Evolutionary conservation across 371 early-diverging fungal species (phyloP).

Genomic region (Mucor lusitanicus): DNA sequence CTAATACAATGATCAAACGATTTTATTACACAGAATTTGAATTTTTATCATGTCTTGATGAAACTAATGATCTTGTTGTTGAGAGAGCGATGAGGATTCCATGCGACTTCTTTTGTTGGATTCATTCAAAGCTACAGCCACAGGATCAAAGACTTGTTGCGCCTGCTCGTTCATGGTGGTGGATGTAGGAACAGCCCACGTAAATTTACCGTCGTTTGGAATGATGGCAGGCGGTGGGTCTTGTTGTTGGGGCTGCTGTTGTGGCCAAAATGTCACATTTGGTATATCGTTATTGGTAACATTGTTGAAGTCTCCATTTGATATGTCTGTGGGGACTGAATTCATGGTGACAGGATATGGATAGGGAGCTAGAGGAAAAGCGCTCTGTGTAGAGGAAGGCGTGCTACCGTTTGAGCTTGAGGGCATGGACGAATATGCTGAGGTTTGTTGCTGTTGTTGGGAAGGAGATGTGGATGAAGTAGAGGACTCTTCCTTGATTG

Average conservation of each 20-base stretch:
- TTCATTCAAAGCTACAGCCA: conserved; percentile 4
- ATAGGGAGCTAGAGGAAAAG: conserved; percentile 32
- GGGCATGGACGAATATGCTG: not conserved
- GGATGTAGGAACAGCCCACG: conserved; percentile 28
- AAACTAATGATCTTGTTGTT: not conserved
- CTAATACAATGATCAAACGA: not conserved
- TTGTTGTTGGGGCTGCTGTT: conserved; percentile 30
- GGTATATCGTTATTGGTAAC: conserved; percentile 20
- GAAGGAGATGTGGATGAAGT: not conserved
- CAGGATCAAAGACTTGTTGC: conserved; percentile 8
- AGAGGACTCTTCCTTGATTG: not conserved
- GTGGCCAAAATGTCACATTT: conserved; percentile 38
- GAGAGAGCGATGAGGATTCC: not conserved
- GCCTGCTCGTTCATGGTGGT: not conserved
- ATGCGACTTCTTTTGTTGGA: conserved; percentile 5
- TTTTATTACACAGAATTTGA: not conserved
- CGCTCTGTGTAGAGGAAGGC: conserved; percentile 3
- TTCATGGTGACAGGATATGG: conserved; percentile 39
- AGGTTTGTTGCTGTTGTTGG: not conserved
- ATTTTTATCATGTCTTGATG: not conserved
- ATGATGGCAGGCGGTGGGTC: conserved; percentile 32
- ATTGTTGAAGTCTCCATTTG: conserved; percentile 1
- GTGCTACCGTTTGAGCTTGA: not conserved
- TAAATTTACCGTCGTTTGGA: conserved; percentile 36
- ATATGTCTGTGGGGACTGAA: conserved; percentile 23